Evolutionary conservation across 176 grass and related monocot genomes (phyloP).

Genomic region (Aegilops bicornis): DNA sequence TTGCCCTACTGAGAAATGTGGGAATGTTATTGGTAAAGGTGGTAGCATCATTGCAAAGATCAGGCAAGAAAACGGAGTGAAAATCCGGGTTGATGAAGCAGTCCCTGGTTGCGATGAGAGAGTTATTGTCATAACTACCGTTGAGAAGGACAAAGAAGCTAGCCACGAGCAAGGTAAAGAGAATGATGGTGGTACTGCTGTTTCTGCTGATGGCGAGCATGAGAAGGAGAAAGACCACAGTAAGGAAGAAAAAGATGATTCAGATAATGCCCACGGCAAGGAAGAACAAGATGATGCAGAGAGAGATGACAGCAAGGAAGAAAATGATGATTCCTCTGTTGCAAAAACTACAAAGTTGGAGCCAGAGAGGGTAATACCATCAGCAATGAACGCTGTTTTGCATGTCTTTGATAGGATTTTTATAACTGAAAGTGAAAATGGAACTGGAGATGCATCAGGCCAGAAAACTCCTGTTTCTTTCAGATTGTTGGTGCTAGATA

Average conservation of each 20-base stretch:
- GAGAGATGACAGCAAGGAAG: constrained; percentile 35
- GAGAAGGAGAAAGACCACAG: constrained; percentile 30
- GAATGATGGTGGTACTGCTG: constrained; percentile 18
- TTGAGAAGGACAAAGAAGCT: constrained; percentile 45
- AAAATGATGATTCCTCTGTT: constrained; percentile 26
- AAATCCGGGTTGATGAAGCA: constrained; percentile 65
- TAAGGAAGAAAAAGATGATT: constrained; percentile 36
- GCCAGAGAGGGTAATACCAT: constrained; percentile 44
- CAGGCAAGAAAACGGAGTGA: constrained; percentile 66
- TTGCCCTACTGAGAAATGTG: constrained; percentile 74
- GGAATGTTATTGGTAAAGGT: constrained; percentile 81
- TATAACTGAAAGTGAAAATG: constrained; percentile 49
- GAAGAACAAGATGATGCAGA: constrained; percentile 30
- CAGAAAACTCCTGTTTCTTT: constrained; percentile 55
- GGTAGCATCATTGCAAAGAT: constrained; percentile 78
- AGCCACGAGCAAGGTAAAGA: constrained; percentile 18
- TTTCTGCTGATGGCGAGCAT: constrained; percentile 25
- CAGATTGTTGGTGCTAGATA: constrained; percentile 72
- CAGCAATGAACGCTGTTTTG: constrained; percentile 53
- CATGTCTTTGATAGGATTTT: constrained; percentile 82
- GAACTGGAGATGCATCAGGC: constrained; percentile 28
- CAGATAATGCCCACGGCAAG: neutral
- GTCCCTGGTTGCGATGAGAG: constrained; percentile 71
- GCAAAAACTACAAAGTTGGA: constrained; percentile 34
- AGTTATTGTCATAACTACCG: constrained; percentile 61